Base-by-base conservation (phyloP, 176 grass and related monocot genomes). In the Lolium perenne region DNA sequence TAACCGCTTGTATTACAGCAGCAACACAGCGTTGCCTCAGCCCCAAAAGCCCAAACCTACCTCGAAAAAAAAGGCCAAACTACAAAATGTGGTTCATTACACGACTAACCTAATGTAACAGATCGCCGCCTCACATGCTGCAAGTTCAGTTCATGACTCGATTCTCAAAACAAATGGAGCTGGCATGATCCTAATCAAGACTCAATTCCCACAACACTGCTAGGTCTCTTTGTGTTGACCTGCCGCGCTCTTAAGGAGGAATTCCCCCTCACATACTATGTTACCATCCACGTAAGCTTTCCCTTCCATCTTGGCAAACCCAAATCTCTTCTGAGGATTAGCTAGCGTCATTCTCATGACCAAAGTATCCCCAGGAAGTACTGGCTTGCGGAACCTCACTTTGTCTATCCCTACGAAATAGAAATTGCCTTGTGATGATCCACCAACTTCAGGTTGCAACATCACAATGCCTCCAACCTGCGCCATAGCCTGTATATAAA, bases 251-350 rank as follows among this genome's bases (percentile, higher is more conserved):
- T 88, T 81, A 43, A 98, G 92, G 38, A 95, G 46, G 81, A 98
- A 95, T 64, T 98, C 95, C 46, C 93, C 95, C 73, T 98, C 93
- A 50, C 95, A 95, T 17, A 95, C 95, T 55, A 95, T 49, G 7
- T 93, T 91, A 4, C 87, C 93, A 80, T 91, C 93, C 29, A 98
- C 95, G 74, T 95, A 98, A 17, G 95, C 93, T 81, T 98, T 98
- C 71, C 95, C 95, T 79, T 98, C 91, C 93, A 94, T 94, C 81
- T 95, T 98, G 25, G 91, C 95, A 13, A 95, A 82, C 77, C 95
- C 95, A 83, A 91, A 95, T 41, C 45, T 90, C 79, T 94, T 98
- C 89, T 95, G 93, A 26, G 89, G 77, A 80, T 94, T 98, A 32
- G 82, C 81, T 38, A 95, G 86, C 6, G 91, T 98, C 95, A 98